These are phyloP conservation scores for Arthrobotrys pseudoclavata DNA, from an alignment of 2,329 filamentous ascomycete species.

Conservation along the genomic window DNA sequence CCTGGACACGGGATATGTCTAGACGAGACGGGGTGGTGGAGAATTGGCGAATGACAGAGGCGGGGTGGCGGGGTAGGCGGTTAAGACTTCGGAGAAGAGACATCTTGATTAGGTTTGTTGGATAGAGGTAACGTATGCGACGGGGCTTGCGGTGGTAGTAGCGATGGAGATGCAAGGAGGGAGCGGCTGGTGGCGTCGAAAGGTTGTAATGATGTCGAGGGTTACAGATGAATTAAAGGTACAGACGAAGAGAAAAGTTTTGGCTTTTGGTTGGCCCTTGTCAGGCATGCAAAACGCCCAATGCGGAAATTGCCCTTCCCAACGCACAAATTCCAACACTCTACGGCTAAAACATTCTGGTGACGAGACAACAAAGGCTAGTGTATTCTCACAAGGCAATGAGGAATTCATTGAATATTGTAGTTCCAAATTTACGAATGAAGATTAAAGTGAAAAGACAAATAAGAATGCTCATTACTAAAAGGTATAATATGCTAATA, in stretches of 20 bases:
- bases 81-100: slow-evolving; percentile 42
- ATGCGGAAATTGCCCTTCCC: slow-evolving; percentile 40
- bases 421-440: neutral
- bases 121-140: neutral
- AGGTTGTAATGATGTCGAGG: neutral
- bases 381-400: neutral
- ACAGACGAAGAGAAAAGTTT: slow-evolving; percentile 39
- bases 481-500: slow-evolving; percentile 33
- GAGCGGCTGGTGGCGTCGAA: neutral
- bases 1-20: slow-evolving; percentile 81
- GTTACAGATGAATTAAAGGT: neutral
- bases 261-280: slow-evolving; percentile 30
- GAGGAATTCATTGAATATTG: neutral
- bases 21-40: slow-evolving; percentile 74
- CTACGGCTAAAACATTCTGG: neutral
- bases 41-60: slow-evolving; percentile 75
- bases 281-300: slow-evolving; percentile 3
- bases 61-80: slow-evolving; percentile 53
- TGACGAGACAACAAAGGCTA: neutral
- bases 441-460: neutral
- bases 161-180: neutral
- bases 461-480: slow-evolving; percentile 20
- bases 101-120: slow-evolving; percentile 29
- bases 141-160: neutral
- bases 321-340: slow-evolving; percentile 37